These are phyloP conservation scores for Camellia japonica DNA, from an alignment of 148 eudicot genomes.

Conservation along the genomic window DNA sequence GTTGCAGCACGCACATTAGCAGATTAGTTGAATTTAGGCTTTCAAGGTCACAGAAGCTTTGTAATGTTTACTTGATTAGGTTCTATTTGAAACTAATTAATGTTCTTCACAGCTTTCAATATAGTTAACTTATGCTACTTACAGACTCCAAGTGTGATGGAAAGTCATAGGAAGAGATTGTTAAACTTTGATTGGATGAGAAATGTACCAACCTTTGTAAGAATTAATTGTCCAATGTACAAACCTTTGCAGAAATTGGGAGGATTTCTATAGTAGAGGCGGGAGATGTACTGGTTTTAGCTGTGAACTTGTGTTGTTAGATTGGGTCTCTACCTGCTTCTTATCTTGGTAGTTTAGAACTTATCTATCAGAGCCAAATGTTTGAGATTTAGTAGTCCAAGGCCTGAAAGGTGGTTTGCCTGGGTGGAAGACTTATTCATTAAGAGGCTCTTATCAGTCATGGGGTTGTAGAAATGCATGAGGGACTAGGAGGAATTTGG, in stretches of 20 bases:
- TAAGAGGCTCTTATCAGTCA: no score
- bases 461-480: neutral
- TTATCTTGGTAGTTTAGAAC: neutral
- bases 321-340: neutral
- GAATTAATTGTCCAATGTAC: neutral
- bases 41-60: no score
- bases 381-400: no score
- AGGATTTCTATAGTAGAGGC: neutral
- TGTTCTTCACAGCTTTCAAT: no score
- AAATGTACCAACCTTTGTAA: neutral
- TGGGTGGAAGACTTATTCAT: no score
- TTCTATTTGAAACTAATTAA: no score
- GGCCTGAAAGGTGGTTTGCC: no score
- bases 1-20: no score
- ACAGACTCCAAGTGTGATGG: neutral
- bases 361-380: neutral
- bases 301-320: neutral
- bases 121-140: no score
- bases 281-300: neutral
- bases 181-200: neutral
- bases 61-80: no score
- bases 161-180: neutral
- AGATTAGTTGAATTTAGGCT: no score
- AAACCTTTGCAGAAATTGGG: neutral
- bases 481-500: neutral